Evolutionary conservation across 441 rosid genomes (phyloP), one percentile per base, ranked within the genome.

Genomic region (Pelargonium australe): DNA sequence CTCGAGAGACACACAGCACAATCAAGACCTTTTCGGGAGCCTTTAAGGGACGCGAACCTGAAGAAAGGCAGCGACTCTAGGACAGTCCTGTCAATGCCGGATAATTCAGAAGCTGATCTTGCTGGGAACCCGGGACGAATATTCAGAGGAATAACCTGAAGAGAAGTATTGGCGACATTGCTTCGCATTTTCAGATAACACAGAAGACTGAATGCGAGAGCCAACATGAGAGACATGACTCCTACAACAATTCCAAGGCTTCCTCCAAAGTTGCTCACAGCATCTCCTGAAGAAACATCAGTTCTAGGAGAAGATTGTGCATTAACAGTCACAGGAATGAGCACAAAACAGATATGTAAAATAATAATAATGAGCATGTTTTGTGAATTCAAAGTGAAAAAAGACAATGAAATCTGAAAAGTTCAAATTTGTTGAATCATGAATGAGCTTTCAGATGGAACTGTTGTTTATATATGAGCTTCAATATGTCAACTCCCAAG

Each of bases 181-280:
- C 84, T 69, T 76, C 89, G 87, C 71, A 81, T 85, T 77, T 81
- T 87, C 4, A 88, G 89, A 63, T 82, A 90, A 70, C 85, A 13
- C 20, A 93, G 80, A 19, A 87, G 85, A 31, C 83, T 53, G 55
- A 83, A 81, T 8, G 97, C 85, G 10, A 87, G 62, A 0, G 76
- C 12, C 77, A 89, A 86, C 89, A 86, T 81, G 72, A 85, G 73
- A 13, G 82, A 80, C 4, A 92, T 85, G 70, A 92, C 73, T 72
- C 92, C 89, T 5, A 90, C 79, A 17, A 90, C 94, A 25, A 92
- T 82, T 2, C 91, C 88, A 17, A 90, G 83, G 47, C 90, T 90
- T 31, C 96, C 96, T 64, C 76, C 85, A 62, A 90, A 87, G 77
- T 66, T 81, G 19, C 84, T 44, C 14, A 43, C 83, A 1, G 60